A percentile compares a stretch with the other conserved stretches of the same genome.
These are phyloP conservation scores for Colletotrichum phormii DNA, from an alignment of 2,329 filamentous ascomycete species.

Conservation along the genomic window DNA sequence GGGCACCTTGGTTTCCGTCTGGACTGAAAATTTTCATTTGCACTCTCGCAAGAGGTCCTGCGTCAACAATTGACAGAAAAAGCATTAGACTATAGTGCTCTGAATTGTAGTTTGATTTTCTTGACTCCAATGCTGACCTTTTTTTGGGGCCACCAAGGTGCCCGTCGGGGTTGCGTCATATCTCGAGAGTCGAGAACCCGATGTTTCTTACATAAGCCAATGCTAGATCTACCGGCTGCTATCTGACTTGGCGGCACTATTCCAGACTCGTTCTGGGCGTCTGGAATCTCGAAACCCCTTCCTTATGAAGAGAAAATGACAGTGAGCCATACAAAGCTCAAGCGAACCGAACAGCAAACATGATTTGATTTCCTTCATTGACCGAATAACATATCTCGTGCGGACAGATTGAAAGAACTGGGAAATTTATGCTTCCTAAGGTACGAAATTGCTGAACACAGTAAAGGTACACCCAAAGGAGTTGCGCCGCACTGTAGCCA, in stretches of 20 bases:
- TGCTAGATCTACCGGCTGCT: background rate
- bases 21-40: background rate
- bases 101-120: background rate
- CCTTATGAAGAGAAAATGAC: background rate
- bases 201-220: slow-evolving; percentile 12
- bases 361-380: background rate
- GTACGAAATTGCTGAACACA: slow-evolving; percentile 20
- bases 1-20: background rate
- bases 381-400: background rate
- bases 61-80: background rate
- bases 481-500: slow-evolving; percentile 23
- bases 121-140: background rate
- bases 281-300: background rate
- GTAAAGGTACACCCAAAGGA: background rate
- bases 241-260: background rate
- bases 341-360: background rate
- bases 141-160: background rate
- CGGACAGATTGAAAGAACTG: background rate
- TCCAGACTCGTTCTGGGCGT: background rate
- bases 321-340: background rate
- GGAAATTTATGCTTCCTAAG: background rate
- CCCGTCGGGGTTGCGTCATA: slow-evolving; percentile 23
- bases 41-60: background rate
- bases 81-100: background rate
- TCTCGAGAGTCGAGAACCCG: background rate